A percentile compares a stretch with the other conserved stretches of the same genome.
These are phyloP conservation scores for Jatropha podagrica DNA, from an alignment of 441 rosid species.

Conservation along the genomic window DNA sequence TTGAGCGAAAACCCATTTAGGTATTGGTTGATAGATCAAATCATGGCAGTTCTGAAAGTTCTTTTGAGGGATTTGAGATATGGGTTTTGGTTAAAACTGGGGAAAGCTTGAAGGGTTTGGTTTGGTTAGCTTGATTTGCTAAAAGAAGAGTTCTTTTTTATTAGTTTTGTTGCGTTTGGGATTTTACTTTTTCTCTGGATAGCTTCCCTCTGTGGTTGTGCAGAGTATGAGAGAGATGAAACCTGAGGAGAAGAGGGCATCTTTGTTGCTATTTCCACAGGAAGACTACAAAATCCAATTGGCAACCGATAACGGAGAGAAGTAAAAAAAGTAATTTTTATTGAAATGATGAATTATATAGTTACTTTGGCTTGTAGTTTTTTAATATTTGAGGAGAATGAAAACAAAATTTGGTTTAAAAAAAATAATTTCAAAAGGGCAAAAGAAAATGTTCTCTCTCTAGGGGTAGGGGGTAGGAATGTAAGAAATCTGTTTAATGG, in stretches of 20 bases:
- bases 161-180: conserved; percentile 23
- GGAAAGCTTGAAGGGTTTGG: conserved; percentile 19
- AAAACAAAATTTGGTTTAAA: conserved; percentile 28
- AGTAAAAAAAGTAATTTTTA: conserved; percentile 18
- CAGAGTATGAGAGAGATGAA: conserved; percentile 23
- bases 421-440: conserved; percentile 11
- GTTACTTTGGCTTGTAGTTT: background rate
- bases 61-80: conserved; percentile 27
- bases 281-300: conserved; percentile 22
- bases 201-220: conserved; percentile 38
- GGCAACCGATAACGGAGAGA: conserved; percentile 13
- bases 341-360: conserved; percentile 15
- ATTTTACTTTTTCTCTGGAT: conserved; percentile 21
- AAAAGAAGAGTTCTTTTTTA: conserved; percentile 19
- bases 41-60: conserved; percentile 40
- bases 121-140: conserved; percentile 27
- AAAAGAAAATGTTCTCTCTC: conserved; percentile 22
- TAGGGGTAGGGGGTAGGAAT: conserved; percentile 17
- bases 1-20: conserved; percentile 55
- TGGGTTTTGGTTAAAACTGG: conserved; percentile 33
- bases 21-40: conserved; percentile 41
- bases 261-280: conserved; percentile 18
- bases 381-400: conserved; percentile 36
- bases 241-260: conserved; percentile 7
- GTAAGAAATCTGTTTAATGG: conserved; percentile 27